Evolutionary conservation across 768 basidiomycete species (phyloP).

Genomic region (Lentinula detonsa): DNA sequence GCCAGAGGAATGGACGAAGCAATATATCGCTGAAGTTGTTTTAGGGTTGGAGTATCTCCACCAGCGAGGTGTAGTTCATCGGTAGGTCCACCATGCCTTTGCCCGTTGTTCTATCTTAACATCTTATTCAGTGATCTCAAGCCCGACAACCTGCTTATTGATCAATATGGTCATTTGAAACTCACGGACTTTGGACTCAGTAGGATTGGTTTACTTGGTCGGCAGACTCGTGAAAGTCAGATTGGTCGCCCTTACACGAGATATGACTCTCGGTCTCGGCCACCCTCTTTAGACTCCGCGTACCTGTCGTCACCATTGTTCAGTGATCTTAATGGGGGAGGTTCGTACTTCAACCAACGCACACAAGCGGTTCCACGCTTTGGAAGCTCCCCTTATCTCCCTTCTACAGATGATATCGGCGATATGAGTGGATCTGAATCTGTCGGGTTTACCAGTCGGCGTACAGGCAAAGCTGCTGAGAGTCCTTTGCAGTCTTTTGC

Average conservation of each 20-base stretch:
- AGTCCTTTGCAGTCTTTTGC: conserved; percentile 87
- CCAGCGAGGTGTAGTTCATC: conserved; percentile 91
- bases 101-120: neutral
- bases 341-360: conserved; percentile 80
- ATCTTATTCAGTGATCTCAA: conserved; percentile 76
- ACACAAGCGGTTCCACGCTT: conserved; percentile 51
- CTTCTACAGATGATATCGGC: conserved; percentile 76
- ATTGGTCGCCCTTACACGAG: conserved; percentile 41
- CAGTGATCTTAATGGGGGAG: conserved; percentile 47
- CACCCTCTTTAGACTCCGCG: conserved; percentile 76
- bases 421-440: conserved; percentile 57
- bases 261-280: conserved; percentile 68
- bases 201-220: conserved; percentile 94
- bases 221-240: conserved; percentile 79
- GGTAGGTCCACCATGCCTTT: conserved; percentile 45
- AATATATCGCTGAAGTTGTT: conserved; percentile 94
- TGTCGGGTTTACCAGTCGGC: conserved; percentile 22
- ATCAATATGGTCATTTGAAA: conserved; percentile 94
- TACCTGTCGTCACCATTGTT: conserved; percentile 75
- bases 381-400: conserved; percentile 61
- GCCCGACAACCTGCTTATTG: conserved; percentile 97
- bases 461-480: conserved; percentile 47
- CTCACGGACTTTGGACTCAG: conserved; percentile 97
- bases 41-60: conserved; percentile 97
- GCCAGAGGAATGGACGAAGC: conserved; percentile 95